A percentile compares a stretch with the other conserved stretches of the same genome.
These are phyloP conservation scores for Phytophthora chlamydospora DNA, from an alignment of 352 stramenopile species.

Conservation along the genomic window DNA sequence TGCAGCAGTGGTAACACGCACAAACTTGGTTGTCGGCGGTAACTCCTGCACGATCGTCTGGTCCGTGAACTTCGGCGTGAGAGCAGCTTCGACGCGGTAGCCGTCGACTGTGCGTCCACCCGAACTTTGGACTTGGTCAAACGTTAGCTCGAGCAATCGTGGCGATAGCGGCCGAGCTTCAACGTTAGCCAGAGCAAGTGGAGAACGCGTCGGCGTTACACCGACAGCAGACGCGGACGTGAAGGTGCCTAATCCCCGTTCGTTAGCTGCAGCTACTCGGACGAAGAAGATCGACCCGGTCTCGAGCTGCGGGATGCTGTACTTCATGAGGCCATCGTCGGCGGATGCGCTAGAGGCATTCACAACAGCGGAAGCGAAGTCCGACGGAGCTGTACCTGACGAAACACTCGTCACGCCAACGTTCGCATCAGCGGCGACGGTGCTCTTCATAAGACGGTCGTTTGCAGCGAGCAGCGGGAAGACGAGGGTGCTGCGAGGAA, in stretches of 20 bases:
- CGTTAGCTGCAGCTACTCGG: slow-evolving; percentile 83
- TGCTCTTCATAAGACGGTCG: slow-evolving; percentile 46
- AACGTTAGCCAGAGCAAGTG: slow-evolving; percentile 57
- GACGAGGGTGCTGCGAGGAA: slow-evolving; percentile 32
- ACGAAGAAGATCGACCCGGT: slow-evolving; percentile 78
- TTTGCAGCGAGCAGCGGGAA: slow-evolving; percentile 65
- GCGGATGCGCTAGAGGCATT: slow-evolving; percentile 4
- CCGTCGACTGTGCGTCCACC: slow-evolving; percentile 60
- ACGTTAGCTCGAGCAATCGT: slow-evolving; percentile 56
- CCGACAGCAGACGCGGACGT: slow-evolving; percentile 13
- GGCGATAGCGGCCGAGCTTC: slow-evolving; percentile 38
- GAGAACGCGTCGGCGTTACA: slow-evolving; percentile 54
- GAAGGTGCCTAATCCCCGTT: slow-evolving; percentile 80
- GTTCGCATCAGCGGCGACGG: slow-evolving; percentile 22
- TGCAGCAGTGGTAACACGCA: slow-evolving; percentile 72
- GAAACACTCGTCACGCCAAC: slow-evolving; percentile 31
- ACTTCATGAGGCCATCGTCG: slow-evolving; percentile 32
- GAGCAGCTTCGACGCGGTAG: slow-evolving; percentile 58
- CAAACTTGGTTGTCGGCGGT: slow-evolving; percentile 43
- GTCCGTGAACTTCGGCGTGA: slow-evolving; percentile 20
- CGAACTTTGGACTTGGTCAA: slow-evolving; percentile 62
- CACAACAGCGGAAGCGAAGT: slow-evolving; percentile 47
- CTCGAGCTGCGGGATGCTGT: slow-evolving; percentile 61
- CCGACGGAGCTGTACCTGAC: slow-evolving; percentile 38
- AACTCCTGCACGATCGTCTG: slow-evolving; percentile 27